These are phyloP conservation scores for Cladosporium sp. DNA, from an alignment of 2,329 filamentous ascomycete genomes.

Conservation along the genomic window DNA sequence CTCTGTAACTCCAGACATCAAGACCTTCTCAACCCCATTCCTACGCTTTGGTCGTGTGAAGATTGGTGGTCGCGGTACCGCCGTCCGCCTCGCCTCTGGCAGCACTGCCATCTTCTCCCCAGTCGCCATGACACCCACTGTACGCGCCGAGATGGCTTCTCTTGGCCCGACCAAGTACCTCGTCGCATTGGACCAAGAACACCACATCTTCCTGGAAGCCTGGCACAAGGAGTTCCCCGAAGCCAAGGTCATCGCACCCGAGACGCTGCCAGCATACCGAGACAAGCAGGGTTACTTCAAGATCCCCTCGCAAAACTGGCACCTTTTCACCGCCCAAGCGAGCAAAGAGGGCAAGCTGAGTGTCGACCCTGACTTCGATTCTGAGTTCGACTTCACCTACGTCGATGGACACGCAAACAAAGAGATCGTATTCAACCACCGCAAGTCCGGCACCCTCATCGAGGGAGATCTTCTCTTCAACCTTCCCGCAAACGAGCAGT, in stretches of 20 bases:
- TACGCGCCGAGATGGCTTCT: slow-evolving; percentile 62
- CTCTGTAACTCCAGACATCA: slow-evolving; percentile 74
- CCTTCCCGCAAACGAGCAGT: slow-evolving; percentile 83
- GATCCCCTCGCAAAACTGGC: slow-evolving; percentile 34
- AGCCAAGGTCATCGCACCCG: slow-evolving; percentile 78
- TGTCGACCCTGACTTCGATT: slow-evolving; percentile 76
- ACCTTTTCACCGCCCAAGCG: slow-evolving; percentile 54
- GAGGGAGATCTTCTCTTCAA: slow-evolving; percentile 93
- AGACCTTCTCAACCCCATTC: slow-evolving; percentile 82
- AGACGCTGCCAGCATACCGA: slow-evolving; percentile 82
- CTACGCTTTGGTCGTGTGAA: slow-evolving; percentile 74
- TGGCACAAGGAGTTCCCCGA: slow-evolving; percentile 79
- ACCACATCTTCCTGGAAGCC: slow-evolving; percentile 87
- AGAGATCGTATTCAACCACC: slow-evolving; percentile 85
- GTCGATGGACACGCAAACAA: slow-evolving; percentile 78
- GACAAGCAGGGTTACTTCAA: slow-evolving; percentile 41
- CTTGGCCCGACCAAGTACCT: slow-evolving; percentile 75
- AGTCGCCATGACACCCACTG: slow-evolving; percentile 75
- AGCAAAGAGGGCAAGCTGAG: slow-evolving; percentile 39
- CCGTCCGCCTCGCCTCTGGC: slow-evolving; percentile 78
- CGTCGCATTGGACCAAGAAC: slow-evolving; percentile 83
- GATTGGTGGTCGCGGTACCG: slow-evolving; percentile 82
- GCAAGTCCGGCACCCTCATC: slow-evolving; percentile 75
- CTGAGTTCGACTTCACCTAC: slow-evolving; percentile 82
- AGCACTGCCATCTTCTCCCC: slow-evolving; percentile 88